Conservation (phyloP, 169 alveolate genomes). For the Plasmodium ovale region DNA sequence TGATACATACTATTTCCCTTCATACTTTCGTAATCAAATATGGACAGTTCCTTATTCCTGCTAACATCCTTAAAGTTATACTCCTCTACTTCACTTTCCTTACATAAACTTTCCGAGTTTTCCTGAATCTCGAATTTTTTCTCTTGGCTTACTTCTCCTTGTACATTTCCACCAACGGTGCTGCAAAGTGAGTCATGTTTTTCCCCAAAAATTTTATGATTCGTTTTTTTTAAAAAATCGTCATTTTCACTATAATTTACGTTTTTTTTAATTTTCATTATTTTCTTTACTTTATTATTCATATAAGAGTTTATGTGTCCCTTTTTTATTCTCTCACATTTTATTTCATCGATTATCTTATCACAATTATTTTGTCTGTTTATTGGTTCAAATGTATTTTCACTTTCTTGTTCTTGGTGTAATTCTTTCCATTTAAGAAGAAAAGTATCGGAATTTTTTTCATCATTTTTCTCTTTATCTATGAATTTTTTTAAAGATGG, state of each 20-base stretch:
- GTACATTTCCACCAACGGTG: not conserved
- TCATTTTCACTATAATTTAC: not conserved
- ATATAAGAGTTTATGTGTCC: not conserved
- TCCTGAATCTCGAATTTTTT: not conserved
- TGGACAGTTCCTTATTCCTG: not conserved
- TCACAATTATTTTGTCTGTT: not conserved
- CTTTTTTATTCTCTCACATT: not conserved
- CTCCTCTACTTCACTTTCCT: not conserved
- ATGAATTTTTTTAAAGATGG: slow-evolving; percentile 31
- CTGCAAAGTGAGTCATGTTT: not conserved
- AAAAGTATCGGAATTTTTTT: not conserved
- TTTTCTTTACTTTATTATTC: not conserved
- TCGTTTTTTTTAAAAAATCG: no score
- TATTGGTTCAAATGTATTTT: not conserved
- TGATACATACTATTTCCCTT: slow-evolving; percentile 69
- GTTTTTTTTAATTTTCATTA: not conserved
- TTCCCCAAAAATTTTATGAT: no score
- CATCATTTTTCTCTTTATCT: slow-evolving; percentile 9
- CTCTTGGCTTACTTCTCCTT: not conserved
- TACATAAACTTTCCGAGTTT: not conserved
- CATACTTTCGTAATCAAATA: slow-evolving; percentile 73
- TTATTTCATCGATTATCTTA: not conserved
- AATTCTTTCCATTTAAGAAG: not conserved
- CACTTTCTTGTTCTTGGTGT: not conserved
- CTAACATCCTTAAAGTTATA: slow-evolving; percentile 47